These are phyloP conservation scores for Tetrapisispora taiwanensis DNA, from an alignment of 805 yeast species.

Conservation along the genomic window DNA sequence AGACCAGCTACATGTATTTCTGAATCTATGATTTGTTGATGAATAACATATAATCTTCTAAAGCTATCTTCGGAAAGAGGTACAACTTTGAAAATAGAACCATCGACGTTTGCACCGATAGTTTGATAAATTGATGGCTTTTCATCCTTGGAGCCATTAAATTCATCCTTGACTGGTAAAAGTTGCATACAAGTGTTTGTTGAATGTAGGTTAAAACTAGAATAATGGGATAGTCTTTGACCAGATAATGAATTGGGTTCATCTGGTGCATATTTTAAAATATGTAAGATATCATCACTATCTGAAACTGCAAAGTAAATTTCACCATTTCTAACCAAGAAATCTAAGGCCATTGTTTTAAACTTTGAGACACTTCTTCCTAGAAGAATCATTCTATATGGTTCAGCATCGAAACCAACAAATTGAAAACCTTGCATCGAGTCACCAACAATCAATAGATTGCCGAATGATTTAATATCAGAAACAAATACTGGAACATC, in stretches of 20 bases:
- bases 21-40: conserved; percentile 77
- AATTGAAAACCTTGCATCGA: conserved; percentile 59
- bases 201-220: conserved; percentile 62
- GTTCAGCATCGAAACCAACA: conserved; percentile 90
- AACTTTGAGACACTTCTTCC: conserved; percentile 63
- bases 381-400: conserved; percentile 70
- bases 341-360: conserved; percentile 52
- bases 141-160: conserved; percentile 3
- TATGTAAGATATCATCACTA: conserved; percentile 51
- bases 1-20: conserved; percentile 66
- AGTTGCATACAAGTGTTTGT: conserved; percentile 45
- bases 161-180: conserved; percentile 31
- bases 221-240: conserved; percentile 55
- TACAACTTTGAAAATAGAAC: conserved; percentile 60
- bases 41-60: conserved; percentile 72
- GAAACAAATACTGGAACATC: conserved; percentile 75
- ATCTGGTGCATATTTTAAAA: conserved; percentile 85
- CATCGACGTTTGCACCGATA: conserved; percentile 69
- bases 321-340: conserved; percentile 60
- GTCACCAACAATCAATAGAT: conserved; percentile 75
- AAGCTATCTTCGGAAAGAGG: conserved; percentile 71
- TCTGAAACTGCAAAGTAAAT: conserved; percentile 62
- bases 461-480: conserved; percentile 75
- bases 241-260: conserved; percentile 79
- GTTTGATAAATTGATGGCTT: conserved; percentile 39